phyloP scores from a whole-genome alignment of 352 stramenopile genomes.

The Pythium pectinolyticum region DNA sequence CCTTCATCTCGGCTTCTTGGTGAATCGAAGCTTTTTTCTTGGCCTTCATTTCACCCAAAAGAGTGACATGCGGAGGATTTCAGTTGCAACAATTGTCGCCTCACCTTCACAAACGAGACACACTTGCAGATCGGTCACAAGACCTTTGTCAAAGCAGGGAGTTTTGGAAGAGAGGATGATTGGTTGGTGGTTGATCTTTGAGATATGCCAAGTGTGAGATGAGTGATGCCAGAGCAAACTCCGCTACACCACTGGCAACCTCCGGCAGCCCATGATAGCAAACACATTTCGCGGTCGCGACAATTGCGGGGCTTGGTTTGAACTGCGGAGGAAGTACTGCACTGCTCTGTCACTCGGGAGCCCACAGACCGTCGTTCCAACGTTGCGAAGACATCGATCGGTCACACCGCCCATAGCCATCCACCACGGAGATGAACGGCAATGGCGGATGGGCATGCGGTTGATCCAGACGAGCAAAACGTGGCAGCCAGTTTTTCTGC shows the following conservation, averaged over 20 bases:
- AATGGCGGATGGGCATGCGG: constrained; percentile 20
- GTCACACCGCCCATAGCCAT: constrained; percentile 24
- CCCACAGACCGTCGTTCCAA: constrained; percentile 26
- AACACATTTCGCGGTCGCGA: neutral
- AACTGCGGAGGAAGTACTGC: constrained; percentile 16
- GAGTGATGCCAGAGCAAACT: neutral
- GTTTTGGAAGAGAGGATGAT: neutral
- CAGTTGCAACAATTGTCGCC: neutral
- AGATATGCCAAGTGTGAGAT: constrained; percentile 1
- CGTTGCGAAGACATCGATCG: constrained; percentile 28
- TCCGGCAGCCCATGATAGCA: neutral
- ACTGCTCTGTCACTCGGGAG: constrained; percentile 17
- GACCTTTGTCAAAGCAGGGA: neutral
- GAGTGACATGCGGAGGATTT: neutral
- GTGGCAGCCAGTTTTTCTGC: constrained; percentile 26
- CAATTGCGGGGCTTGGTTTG: neutral
- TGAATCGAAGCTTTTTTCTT: neutral
- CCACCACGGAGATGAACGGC: constrained; percentile 25
- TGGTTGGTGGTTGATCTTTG: neutral
- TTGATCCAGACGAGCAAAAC: constrained; percentile 25
- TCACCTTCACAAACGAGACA: neutral
- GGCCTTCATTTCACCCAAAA: neutral
- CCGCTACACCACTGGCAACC: neutral
- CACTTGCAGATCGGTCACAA: neutral
- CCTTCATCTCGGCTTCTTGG: neutral